Base-by-base conservation (phyloP, 2,329 filamentous ascomycete genomes). In the Eurotiales sp. region DNA sequence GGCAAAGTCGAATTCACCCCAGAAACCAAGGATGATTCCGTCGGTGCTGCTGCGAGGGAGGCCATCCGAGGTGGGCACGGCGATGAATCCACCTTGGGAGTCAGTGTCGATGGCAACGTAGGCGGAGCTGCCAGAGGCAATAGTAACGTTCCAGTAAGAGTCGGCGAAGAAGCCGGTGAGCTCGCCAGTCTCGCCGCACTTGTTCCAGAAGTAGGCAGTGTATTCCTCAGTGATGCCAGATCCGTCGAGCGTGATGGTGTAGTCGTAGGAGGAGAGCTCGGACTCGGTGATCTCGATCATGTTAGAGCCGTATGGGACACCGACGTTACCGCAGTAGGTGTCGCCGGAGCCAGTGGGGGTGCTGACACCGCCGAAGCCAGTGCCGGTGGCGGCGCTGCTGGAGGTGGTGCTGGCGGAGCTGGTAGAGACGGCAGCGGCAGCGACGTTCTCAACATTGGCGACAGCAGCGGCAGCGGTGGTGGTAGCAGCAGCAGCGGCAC, bases 191-290 rank as follows among this genome's bases (percentile, higher is more conserved):
- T 67, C 65, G 14, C 65, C 68, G 22, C 65, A 60, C 45, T 63
- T 72, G 66, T 72, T 72, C 68, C 68, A 72, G 65, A 72, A 65
- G n/a, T 65, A 51, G 14, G 71, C 58, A 40, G 58, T 65, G 64
- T 64, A 70, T 55, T 59, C 51, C n/a, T 70, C 62, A 12, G 42
- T 51, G 55, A 66, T 54, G 39, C 32, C 23, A 27, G 57, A 55
- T 32, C 68, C 69, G 46, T 62, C 56, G 46, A 72, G 58, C 23
- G 64, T 57, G 36, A 65, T 49, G 42, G 72, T 68, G 56, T 71
- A 61, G 57, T 68, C 61, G 65, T 71, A 72, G 37, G 60, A 37
- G 58, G 52, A 58, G 49, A 67, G 66, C 17, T 61, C 56, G 42
- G 57, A 52, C 56, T 64, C 60, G 52, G 60, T 42, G 52, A 74